A percentile compares a stretch with the other conserved stretches of the same genome.
Evolutionary conservation across 2,329 filamentous ascomycete species (phyloP).

Genomic region (Phialophora chinensis): DNA sequence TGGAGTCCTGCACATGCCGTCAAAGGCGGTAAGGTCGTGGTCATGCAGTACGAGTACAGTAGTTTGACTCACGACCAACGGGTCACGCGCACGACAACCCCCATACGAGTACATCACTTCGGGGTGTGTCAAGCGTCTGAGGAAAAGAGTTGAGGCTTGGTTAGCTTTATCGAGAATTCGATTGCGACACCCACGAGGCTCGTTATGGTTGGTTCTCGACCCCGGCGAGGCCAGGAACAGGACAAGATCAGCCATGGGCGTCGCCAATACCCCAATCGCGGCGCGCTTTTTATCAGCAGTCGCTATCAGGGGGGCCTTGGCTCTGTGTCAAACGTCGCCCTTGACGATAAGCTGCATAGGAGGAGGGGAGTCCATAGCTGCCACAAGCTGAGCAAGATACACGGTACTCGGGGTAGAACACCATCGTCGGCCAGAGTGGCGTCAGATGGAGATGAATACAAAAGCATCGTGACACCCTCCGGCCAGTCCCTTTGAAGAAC

Average conservation of each 20-base stretch:
- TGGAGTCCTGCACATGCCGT: background rate
- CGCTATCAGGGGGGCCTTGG: conserved; percentile 31
- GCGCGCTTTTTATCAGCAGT: background rate
- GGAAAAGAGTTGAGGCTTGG: conserved; percentile 21
- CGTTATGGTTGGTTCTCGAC: conserved; percentile 10
- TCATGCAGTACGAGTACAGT: background rate
- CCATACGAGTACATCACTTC: background rate
- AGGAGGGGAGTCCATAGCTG: background rate
- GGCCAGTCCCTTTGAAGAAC: conserved; percentile 11
- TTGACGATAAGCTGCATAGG: conserved; percentile 15
- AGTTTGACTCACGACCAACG: background rate
- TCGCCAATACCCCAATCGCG: conserved; percentile 9
- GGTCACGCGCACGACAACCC: conserved; percentile 3
- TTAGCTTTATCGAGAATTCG: conserved; percentile 26
- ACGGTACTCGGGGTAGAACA: background rate
- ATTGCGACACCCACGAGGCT: conserved; percentile 11
- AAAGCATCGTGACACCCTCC: conserved; percentile 3
- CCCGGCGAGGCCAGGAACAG: conserved; percentile 23
- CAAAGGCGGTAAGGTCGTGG: background rate
- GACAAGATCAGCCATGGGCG: conserved; percentile 21
- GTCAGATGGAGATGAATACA: conserved; percentile 20
- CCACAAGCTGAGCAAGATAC: too few relatives aligned
- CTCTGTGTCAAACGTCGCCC: conserved; percentile 16
- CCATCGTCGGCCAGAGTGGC: conserved; percentile 10
- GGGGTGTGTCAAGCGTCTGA: conserved; percentile 16